Evolutionary conservation across 2,329 filamentous ascomycete genomes (phyloP).

Genomic region (Cryphonectria carpinicola): DNA sequence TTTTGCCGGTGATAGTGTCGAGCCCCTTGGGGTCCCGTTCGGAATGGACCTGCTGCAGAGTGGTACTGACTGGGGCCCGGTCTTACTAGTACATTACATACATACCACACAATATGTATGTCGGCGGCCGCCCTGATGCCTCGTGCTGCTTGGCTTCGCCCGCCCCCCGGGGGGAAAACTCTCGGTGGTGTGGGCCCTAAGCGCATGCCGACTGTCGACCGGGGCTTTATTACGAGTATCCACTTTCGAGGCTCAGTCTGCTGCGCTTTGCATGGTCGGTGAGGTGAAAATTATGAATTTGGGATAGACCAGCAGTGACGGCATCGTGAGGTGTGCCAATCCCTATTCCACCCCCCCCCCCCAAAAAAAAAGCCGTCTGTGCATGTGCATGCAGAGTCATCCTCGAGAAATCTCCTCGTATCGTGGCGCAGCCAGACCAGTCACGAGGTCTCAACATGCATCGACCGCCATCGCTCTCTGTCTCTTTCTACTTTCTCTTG

Average conservation of each 20-base stretch:
- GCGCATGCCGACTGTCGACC: conserved; percentile 3
- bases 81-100: too few relatives aligned
- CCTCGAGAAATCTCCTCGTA: not conserved
- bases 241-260: conserved; percentile 26
- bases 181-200: not conserved
- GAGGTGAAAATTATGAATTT: conserved; percentile 3
- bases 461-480: not conserved
- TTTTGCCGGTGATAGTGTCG: not conserved
- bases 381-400: conserved; percentile 1
- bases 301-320: not conserved
- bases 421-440: not conserved
- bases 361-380: not conserved
- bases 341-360: not conserved
- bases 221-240: conserved; percentile 19
- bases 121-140: conserved; percentile 16
- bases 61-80: not conserved
- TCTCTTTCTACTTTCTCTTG: conserved; percentile 48
- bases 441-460: not conserved
- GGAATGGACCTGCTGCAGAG: conserved; percentile 8
- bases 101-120: not conserved
- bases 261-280: conserved; percentile 2
- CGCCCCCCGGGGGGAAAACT: not conserved
- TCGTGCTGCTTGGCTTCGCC: not conserved
- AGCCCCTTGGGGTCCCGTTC: conserved; percentile 17
- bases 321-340: not conserved